A percentile compares a stretch with the other conserved stretches of the same genome.
Conservation (phyloP, 1,139 yeast species). For the Blastobotrys buckinghamii region DNA sequence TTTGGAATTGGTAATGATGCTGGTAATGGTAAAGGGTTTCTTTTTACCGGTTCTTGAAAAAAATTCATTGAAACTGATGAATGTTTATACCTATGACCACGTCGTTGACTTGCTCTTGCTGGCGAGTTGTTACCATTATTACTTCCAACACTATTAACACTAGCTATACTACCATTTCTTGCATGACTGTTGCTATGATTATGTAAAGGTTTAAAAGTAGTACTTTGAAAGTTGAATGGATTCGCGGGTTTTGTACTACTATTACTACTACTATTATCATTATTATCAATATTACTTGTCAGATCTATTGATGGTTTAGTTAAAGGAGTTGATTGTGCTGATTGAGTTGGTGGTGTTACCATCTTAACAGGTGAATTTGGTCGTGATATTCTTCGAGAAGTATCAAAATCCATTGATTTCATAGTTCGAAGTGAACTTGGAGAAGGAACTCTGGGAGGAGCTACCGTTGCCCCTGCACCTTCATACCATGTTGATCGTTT, state of each 20-base stretch:
- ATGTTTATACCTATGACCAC: slow-evolving; percentile 93
- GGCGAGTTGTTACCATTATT: too few relatives aligned
- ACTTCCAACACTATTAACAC: too few relatives aligned
- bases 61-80: slow-evolving; percentile 96
- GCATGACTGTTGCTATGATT: too few relatives aligned
- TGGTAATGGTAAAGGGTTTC: slow-evolving; percentile 67
- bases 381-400: background rate
- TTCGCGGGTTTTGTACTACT: slow-evolving; percentile 1
- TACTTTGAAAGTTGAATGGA: slow-evolving; percentile 35
- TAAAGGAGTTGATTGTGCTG: too few relatives aligned
- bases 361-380: background rate
- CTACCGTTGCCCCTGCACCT: background rate
- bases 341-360: too few relatives aligned
- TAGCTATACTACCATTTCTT: too few relatives aligned
- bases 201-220: background rate
- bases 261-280: too few relatives aligned
- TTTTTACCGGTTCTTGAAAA: slow-evolving; percentile 84
- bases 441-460: background rate
- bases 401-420: background rate
- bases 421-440: background rate
- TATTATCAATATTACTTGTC: too few relatives aligned
- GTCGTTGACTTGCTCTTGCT: slow-evolving; percentile 47
- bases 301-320: too few relatives aligned
- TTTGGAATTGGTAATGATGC: slow-evolving; percentile 79
- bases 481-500: slow-evolving; percentile 6